Base-by-base conservation (phyloP, 1,284 basidiomycete species). In the Heterobasidion parviporum region DNA sequence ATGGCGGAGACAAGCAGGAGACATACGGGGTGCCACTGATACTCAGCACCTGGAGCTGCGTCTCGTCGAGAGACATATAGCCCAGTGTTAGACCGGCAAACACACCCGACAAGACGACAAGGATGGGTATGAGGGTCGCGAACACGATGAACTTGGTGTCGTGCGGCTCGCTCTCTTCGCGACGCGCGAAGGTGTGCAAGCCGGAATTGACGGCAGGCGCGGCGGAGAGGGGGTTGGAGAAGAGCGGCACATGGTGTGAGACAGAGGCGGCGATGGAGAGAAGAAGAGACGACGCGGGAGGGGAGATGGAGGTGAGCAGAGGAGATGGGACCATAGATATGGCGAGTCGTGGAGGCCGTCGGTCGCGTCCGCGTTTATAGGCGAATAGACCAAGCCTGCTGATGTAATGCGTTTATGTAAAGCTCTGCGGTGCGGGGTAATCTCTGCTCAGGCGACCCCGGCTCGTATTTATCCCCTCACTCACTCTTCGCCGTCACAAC, bases 51-150 rank as follows among this genome's bases (percentile, higher is more conserved):
- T 89, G 87, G 43, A 96, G 78, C 75, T 95, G 92, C 18, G 93
- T 96, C 70, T 91, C 89, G 71, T 95, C 94, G 64, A 96, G 79
- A 64, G 88, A 92, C 90, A 96, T 94, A 70, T 95, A 95, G 9
- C 93, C 94, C 53, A 91, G 74, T 58, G 90, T 92, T 61, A 92
- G 74, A 68, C 84, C 87, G 64, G 87, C 85, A 75, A 88, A 84
- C 64, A 83, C 57, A 68, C 82, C 82, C 62, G 82, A 84, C 58
- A 81, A 62, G 65, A 82, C 65, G 64, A 84, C 82, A 62, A 84
- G 78, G 44, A 83, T 60, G 56, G 82, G 82, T 55, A 84, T 83
- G 66, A 85, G 79, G 56, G 74, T 65, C 32, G 72, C 76, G 59
- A 79, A 80, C 46, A 72, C 69, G 65, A 80, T 74, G 63, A 70